phyloP scores from a whole-genome alignment of 163 green algal species.

The Coccomyxa subellipsoidea region DNA sequence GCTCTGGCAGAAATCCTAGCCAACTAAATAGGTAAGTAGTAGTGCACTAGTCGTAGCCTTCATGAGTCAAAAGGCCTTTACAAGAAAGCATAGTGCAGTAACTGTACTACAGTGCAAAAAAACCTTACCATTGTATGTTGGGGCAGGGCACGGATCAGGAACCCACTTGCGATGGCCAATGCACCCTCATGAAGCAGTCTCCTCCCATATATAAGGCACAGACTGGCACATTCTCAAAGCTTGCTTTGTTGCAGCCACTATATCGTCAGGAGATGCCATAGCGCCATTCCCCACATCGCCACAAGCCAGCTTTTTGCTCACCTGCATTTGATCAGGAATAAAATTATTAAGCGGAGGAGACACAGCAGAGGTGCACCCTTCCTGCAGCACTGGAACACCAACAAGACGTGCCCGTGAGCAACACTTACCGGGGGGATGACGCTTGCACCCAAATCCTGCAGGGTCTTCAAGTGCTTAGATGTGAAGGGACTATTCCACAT shows the following conservation, averaged over 20 bases:
- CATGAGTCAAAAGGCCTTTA: too few species aligned
- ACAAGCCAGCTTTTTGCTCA: conserved; percentile 86
- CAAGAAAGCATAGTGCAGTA: too few species aligned
- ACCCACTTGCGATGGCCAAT: too few species aligned
- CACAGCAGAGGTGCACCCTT: not conserved
- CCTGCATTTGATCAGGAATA: not conserved
- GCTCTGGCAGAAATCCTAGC: too few species aligned
- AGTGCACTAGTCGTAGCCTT: too few species aligned
- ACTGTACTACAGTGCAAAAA: too few species aligned
- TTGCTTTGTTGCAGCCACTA: conserved; percentile 28
- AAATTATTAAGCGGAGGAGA: not conserved
- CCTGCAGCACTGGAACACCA: not conserved
- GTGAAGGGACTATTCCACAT: conserved; percentile 95
- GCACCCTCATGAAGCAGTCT: too few species aligned
- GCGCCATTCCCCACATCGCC: conserved; percentile 86
- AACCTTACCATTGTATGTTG: too few species aligned
- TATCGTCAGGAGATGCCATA: conserved; percentile 67
- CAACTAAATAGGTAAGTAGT: too few species aligned
- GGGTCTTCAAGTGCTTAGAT: conserved; percentile 61
- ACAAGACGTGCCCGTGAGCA: not conserved
- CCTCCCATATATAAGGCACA: too few species aligned
- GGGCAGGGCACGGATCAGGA: too few species aligned
- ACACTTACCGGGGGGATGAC: conserved; percentile 64
- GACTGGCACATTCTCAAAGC: not conserved
- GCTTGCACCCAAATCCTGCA: conserved; percentile 51